A percentile compares a stretch with the other conserved stretches of the same genome.
phyloP scores from a whole-genome alignment of 495 filamentous ascomycete genomes.

The Astrocystis sublimbata region DNA sequence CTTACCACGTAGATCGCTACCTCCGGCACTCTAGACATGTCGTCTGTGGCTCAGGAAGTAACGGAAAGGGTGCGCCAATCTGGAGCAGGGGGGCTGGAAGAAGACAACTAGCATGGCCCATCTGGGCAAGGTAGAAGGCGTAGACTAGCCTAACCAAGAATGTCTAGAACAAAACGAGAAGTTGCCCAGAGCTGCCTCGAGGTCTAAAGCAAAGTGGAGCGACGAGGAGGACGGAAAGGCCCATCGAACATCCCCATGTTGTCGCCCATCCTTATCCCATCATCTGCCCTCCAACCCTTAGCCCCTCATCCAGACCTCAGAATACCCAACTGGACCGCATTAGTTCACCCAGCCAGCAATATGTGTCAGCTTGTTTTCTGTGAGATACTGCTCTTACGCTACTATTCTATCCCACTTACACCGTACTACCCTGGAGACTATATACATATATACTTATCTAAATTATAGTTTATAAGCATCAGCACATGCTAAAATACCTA shows the following conservation, averaged over 20 bases:
- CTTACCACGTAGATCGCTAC: too few relatives aligned
- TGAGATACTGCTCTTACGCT: too few relatives aligned
- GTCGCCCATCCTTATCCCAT: too few relatives aligned
- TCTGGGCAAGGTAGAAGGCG: too few relatives aligned
- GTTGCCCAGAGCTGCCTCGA: too few relatives aligned
- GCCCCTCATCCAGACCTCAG: not conserved
- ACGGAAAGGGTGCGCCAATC: not conserved
- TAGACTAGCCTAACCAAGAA: not conserved
- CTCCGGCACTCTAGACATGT: too few relatives aligned
- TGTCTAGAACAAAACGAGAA: slow-evolving; percentile 5
- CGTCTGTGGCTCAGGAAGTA: too few relatives aligned
- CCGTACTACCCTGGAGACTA: not conserved
- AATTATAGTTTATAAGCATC: not conserved
- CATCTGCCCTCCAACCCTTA: too few relatives aligned
- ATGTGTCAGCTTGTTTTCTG: too few relatives aligned
- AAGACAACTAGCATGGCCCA: too few relatives aligned
- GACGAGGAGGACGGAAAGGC: not conserved
- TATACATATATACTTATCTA: not conserved
- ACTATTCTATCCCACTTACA: not conserved
- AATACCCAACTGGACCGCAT: not conserved
- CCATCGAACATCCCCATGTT: not conserved
- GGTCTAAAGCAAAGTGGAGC: too few relatives aligned
- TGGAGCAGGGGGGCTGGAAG: not conserved
- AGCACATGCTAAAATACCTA: not conserved
- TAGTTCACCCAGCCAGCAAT: too few relatives aligned